Evolutionary conservation across 805 yeast species (phyloP).

Genomic region (Monosporozyma solicola): DNA sequence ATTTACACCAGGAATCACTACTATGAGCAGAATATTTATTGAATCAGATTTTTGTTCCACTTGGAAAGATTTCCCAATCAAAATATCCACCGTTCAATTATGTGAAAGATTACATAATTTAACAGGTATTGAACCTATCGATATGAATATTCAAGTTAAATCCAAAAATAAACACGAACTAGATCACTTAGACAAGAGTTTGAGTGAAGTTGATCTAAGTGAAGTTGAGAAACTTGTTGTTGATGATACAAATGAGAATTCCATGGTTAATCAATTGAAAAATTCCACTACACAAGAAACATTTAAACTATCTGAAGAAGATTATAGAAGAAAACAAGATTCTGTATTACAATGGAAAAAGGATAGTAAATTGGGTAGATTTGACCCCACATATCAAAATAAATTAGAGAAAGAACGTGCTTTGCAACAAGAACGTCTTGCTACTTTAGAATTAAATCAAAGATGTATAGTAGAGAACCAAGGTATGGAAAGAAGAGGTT

Average conservation of each 20-base stretch:
- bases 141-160: conserved; percentile 17
- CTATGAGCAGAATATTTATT: conserved; percentile 6
- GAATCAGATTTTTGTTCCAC: conserved; percentile 19
- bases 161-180: not conserved
- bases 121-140: conserved; percentile 23
- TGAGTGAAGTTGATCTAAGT: not conserved
- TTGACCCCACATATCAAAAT: conserved; percentile 42
- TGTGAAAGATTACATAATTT: conserved; percentile 17
- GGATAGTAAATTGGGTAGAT: conserved; percentile 59
- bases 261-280: conserved; percentile 37
- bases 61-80: conserved; percentile 10
- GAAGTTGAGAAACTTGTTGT: conserved; percentile 33
- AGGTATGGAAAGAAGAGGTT: conserved; percentile 48
- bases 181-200: not conserved
- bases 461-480: conserved; percentile 39
- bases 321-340: conserved; percentile 45
- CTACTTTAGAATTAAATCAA: conserved; percentile 36
- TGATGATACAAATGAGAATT: conserved; percentile 44
- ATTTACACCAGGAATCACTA: not conserved
- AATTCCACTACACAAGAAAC: conserved; percentile 2
- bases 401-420: conserved; percentile 23
- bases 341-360: conserved; percentile 75
- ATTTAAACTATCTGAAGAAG: conserved; percentile 21
- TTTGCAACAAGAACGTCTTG: conserved; percentile 27
- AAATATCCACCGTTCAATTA: conserved; percentile 12